phyloP scores from a whole-genome alignment of 129 eudicot species.

The Tagetes erecta region DNA sequence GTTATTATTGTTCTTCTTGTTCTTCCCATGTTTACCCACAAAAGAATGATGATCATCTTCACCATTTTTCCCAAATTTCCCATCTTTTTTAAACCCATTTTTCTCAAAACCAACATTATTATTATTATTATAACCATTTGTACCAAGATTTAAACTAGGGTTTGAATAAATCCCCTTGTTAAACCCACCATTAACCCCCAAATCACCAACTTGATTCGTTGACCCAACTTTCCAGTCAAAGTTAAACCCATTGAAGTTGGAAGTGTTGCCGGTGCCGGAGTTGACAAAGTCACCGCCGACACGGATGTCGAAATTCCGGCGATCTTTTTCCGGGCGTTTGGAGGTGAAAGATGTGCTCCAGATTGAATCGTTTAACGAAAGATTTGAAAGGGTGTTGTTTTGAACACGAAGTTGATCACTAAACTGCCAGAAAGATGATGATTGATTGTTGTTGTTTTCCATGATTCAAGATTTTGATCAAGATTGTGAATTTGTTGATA shows the following conservation, averaged over 20 bases:
- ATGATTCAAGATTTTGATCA: conserved; percentile 25
- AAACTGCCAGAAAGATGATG: conserved; percentile 77
- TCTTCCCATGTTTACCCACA: conserved; percentile 65
- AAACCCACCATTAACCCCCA: conserved; percentile 76
- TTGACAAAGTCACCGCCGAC: conserved; percentile 50
- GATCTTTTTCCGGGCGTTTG: conserved; percentile 57
- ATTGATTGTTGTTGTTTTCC: conserved; percentile 51
- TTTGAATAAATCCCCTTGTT: conserved; percentile 79
- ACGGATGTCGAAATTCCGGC: conserved; percentile 82
- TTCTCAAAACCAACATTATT: conserved; percentile 22
- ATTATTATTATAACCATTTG: neutral
- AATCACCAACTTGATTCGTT: conserved; percentile 21
- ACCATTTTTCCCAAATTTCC: conserved; percentile 33
- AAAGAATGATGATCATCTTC: conserved; percentile 36
- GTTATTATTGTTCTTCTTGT: conserved; percentile 32
- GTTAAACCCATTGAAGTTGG: conserved; percentile 56
- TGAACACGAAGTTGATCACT: conserved; percentile 89
- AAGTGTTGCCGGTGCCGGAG: conserved; percentile 14
- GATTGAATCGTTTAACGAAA: conserved; percentile 82
- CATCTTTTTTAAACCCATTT: conserved; percentile 38
- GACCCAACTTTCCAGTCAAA: conserved; percentile 63
- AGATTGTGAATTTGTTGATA: conserved; percentile 22
- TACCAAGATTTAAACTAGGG: conserved; percentile 44
- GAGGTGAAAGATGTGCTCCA: conserved; percentile 74
- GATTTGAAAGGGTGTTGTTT: conserved; percentile 49